A percentile compares a stretch with the other conserved stretches of the same genome.
Conservation (phyloP, 352 stramenopile genomes). For the Phytophthora kernoviae region DNA sequence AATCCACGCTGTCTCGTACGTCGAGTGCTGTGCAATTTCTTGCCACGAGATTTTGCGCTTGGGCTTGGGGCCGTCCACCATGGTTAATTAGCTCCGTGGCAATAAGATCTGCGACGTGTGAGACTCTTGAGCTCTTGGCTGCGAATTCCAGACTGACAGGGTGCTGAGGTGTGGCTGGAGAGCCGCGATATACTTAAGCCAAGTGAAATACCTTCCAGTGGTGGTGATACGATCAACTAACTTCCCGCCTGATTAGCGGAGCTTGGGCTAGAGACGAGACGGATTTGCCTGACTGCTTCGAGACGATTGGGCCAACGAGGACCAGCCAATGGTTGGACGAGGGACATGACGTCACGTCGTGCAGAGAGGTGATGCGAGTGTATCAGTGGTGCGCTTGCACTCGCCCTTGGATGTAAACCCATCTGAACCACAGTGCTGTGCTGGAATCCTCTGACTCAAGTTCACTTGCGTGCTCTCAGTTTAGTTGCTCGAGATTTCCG, state of each 20-base stretch:
- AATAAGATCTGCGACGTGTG: not conserved
- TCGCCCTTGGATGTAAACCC: not conserved
- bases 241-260: not conserved
- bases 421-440: not conserved
- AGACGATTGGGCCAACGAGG: not conserved
- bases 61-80: conserved; percentile 72
- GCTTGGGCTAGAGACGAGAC: not conserved
- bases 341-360: not conserved
- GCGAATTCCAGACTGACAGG: conserved; percentile 1
- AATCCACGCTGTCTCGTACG: conserved; percentile 82
- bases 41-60: conserved; percentile 75
- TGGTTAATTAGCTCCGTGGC: conserved; percentile 18
- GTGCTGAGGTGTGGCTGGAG: not conserved
- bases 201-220: not conserved
- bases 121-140: not conserved
- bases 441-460: not conserved
- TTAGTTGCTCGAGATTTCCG: no score
- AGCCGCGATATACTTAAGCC: not conserved
- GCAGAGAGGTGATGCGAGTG: not conserved
- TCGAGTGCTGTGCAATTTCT: conserved; percentile 81
- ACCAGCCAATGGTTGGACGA: not conserved
- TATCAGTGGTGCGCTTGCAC: not conserved
- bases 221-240: not conserved
- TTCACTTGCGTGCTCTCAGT: no score
- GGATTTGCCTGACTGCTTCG: not conserved